Base-by-base conservation (phyloP, 2,329 filamentous ascomycete species). In the Acrocalymma vagum region DNA sequence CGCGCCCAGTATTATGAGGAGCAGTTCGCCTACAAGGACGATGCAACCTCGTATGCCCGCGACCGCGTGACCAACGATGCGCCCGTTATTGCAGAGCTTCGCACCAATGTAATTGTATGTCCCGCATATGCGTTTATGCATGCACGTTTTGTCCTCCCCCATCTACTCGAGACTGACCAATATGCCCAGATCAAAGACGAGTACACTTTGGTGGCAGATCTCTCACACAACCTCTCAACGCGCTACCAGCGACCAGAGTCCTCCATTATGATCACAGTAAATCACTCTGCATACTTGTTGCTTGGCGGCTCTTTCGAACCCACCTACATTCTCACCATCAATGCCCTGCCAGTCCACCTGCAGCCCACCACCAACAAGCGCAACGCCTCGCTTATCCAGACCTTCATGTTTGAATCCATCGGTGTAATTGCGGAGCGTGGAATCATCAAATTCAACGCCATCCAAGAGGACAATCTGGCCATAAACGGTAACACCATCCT, bases 131-230 rank as follows among this genome's bases (percentile, higher is more conserved):
- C n/a, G n/a, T n/a, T n/a, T n/a, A n/a, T n/a, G n/a, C n/a, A n/a
- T n/a, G n/a, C n/a, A n/a, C 18, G 74, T 70, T 62, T 28, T 9
- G 21, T 38, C 37, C 44, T 45, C 29, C 46, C 38, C 20, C 29
- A 21, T 41, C 26, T 38, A 29, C 31, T 47, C 45, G 25, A 25
- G 13, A 43, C 33, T 24, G n/a, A n/a, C n/a, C n/a, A n/a, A n/a
- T n/a, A n/a, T n/a, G n/a, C n/a, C n/a, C 53, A 91, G 84, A 82
- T 92, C 58, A 81, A 85, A 52, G 87, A 93, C 62, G 86, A 92
- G 58, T 86, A 84, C 60, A 83, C 81, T 7, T 82, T 94, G 51
- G 83, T 91, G 33, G 87, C 84, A 8, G 84, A 88, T 58, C 76
- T 95, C 13, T 86, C 87, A 3, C 81, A 85, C 51, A 82, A 86